These are phyloP conservation scores for Ceratocystis lukuohia DNA, from an alignment of 2,329 filamentous ascomycete species.

Conservation along the genomic window DNA sequence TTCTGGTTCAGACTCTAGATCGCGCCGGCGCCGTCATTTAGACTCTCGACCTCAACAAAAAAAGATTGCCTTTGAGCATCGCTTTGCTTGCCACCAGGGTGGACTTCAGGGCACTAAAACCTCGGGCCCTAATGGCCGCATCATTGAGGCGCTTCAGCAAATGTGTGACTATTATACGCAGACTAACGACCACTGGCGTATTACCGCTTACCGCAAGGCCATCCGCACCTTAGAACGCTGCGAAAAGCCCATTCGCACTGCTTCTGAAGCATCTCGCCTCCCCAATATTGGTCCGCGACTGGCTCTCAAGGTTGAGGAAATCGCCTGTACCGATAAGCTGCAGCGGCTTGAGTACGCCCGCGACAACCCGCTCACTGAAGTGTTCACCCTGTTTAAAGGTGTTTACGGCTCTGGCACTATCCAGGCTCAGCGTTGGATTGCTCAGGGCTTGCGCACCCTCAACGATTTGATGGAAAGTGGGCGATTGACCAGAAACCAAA, in stretches of 20 bases:
- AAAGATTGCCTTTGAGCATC: slow-evolving; percentile 31
- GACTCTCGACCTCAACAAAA: slow-evolving; percentile 23
- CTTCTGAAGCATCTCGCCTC: slow-evolving; percentile 53
- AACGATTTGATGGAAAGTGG: slow-evolving; percentile 53
- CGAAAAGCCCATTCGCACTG: slow-evolving; percentile 47
- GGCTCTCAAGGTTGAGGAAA: slow-evolving; percentile 80
- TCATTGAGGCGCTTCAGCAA: slow-evolving; percentile 61
- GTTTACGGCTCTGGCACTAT: slow-evolving; percentile 65
- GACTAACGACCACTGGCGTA: slow-evolving; percentile 65
- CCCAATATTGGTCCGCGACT: slow-evolving; percentile 58
- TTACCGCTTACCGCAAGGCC: slow-evolving; percentile 60
- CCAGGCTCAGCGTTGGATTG: slow-evolving; percentile 63
- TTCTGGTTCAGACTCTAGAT: slow-evolving; percentile 5
- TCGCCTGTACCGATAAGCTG: slow-evolving; percentile 59
- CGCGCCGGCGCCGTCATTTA: slow-evolving; percentile 14
- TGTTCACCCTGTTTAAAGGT: slow-evolving; percentile 56
- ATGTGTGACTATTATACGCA: slow-evolving; percentile 69
- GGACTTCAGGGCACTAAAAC: slow-evolving; percentile 33
- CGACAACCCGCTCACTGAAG: slow-evolving; percentile 49
- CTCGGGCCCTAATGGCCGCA: slow-evolving; percentile 57
- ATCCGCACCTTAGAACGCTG: slow-evolving; percentile 61
- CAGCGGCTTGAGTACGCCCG: slow-evolving; percentile 58
- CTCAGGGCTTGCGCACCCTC: slow-evolving; percentile 59
- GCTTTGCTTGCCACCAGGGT: slow-evolving; percentile 42
- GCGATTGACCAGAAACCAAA: slow-evolving; percentile 54